Percentiles rank a stretch among this genome's conserved stretches.
These are phyloP conservation scores for Sclerotinia trifoliorum DNA, from an alignment of 2,329 filamentous ascomycete genomes.

Conservation along the genomic window DNA sequence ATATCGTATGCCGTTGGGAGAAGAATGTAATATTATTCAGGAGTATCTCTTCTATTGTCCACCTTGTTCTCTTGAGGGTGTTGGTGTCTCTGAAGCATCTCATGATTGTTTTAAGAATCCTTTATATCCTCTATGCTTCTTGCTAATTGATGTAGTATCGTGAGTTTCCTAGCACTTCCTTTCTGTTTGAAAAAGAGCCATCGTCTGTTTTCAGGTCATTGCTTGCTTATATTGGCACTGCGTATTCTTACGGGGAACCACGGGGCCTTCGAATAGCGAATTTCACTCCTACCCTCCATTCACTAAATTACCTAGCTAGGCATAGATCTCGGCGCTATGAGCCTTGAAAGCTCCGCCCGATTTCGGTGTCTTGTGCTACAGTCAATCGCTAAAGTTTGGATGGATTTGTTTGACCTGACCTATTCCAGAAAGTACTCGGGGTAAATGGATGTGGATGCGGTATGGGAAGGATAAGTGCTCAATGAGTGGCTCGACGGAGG, in stretches of 20 bases:
- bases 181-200: too few relatives aligned
- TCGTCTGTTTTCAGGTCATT: neutral
- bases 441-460: neutral
- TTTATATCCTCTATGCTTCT: too few relatives aligned
- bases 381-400: neutral
- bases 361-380: constrained; percentile 8
- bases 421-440: neutral
- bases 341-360: constrained; percentile 18
- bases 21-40: neutral
- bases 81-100: too few relatives aligned
- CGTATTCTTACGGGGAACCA: neutral
- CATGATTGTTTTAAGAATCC: too few relatives aligned
- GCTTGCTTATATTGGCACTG: neutral
- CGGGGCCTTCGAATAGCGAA: neutral
- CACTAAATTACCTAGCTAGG: constrained; percentile 9
- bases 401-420: neutral
- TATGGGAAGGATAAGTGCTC: too few relatives aligned
- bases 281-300: neutral
- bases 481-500: too few relatives aligned
- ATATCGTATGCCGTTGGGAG: neutral
- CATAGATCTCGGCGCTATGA: constrained; percentile 9
- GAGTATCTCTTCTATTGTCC: too few relatives aligned
- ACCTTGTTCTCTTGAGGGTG: neutral
- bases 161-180: too few relatives aligned
- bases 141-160: too few relatives aligned